A percentile compares a stretch with the other conserved stretches of the same genome.
These are phyloP conservation scores for Plantago elongata DNA, from an alignment of 257 asterid species.

Conservation along the genomic window DNA sequence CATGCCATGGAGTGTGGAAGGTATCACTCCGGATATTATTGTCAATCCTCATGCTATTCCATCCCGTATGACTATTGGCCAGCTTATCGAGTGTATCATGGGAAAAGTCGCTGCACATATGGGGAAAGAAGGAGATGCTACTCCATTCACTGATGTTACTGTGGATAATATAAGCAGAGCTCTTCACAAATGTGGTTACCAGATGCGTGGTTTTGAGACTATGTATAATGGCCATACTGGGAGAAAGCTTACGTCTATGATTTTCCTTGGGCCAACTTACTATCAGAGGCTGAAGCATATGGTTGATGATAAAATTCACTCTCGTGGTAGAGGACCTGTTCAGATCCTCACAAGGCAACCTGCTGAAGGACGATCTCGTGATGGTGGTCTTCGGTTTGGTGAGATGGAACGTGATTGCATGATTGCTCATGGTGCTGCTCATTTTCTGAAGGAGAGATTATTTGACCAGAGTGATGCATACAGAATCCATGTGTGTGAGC, in stretches of 20 bases:
- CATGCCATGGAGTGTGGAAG: slow-evolving; percentile 97
- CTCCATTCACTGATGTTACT: slow-evolving; percentile 94
- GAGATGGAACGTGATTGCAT: slow-evolving; percentile 99
- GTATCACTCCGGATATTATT: slow-evolving; percentile 81
- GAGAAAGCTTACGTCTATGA: slow-evolving; percentile 68
- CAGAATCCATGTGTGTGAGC: slow-evolving; percentile 87
- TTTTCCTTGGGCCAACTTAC: slow-evolving; percentile 92
- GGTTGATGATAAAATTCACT: slow-evolving; percentile 96
- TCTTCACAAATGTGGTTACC: slow-evolving; percentile 94
- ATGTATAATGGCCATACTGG: slow-evolving; percentile 98
- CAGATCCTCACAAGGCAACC: slow-evolving; percentile 97
- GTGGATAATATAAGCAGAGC: slow-evolving; percentile 94
- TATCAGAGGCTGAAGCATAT: slow-evolving; percentile 96
- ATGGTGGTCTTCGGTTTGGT: slow-evolving; percentile 95
- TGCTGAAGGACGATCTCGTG: slow-evolving; percentile 95
- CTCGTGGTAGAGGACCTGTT: slow-evolving; percentile 97
- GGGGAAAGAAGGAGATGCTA: slow-evolving; percentile 98
- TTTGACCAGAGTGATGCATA: slow-evolving; percentile 98
- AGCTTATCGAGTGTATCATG: slow-evolving; percentile 94
- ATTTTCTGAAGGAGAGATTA: slow-evolving; percentile 81
- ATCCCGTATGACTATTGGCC: slow-evolving; percentile 97
- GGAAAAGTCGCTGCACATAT: slow-evolving; percentile 97
- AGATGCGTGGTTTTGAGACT: slow-evolving; percentile 96
- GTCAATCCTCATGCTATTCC: slow-evolving; percentile 98
- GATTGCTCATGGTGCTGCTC: slow-evolving; percentile 99